A percentile compares a stretch with the other conserved stretches of the same genome.
phyloP scores from a whole-genome alignment of 148 eudicot species.

The Beta vulgaris region DNA sequence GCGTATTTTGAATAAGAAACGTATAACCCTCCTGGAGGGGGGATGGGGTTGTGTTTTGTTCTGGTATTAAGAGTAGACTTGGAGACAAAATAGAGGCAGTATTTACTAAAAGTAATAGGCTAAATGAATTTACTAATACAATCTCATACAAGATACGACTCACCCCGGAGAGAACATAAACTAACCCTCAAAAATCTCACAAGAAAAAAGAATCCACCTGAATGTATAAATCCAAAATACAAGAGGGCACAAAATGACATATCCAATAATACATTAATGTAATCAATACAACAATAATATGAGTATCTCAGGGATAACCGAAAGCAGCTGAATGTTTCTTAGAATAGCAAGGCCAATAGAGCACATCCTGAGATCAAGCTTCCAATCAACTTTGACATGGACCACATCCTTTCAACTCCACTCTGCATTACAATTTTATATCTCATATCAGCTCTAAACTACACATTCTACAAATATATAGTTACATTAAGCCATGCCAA shows the following conservation, averaged over 20 bases:
- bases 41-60: too few relatives aligned
- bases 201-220: conserved; percentile 27
- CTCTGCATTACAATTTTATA: conserved; percentile 20
- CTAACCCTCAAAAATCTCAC: conserved; percentile 24
- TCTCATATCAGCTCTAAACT: background rate
- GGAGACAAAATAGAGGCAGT: too few relatives aligned
- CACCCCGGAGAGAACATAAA: background rate
- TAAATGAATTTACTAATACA: conserved; percentile 25
- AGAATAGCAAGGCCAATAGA: conserved; percentile 23
- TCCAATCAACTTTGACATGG: conserved; percentile 25
- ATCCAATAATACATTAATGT: conserved; percentile 12
- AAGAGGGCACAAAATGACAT: conserved; percentile 24
- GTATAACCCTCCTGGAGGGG: too few relatives aligned
- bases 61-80: too few relatives aligned
- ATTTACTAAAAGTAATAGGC: conserved; percentile 14
- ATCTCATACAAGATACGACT: conserved; percentile 17
- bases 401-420: conserved; percentile 28
- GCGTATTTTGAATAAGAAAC: too few relatives aligned
- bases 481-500: too few relatives aligned
- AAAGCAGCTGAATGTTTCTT: conserved; percentile 8
- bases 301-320: background rate
- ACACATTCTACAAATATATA: too few relatives aligned
- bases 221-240: conserved; percentile 32
- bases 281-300: conserved; percentile 8
- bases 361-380: conserved; percentile 20